Conservation (phyloP, 1,139 yeast genomes). For the Yamadazyma blattariae region DNA sequence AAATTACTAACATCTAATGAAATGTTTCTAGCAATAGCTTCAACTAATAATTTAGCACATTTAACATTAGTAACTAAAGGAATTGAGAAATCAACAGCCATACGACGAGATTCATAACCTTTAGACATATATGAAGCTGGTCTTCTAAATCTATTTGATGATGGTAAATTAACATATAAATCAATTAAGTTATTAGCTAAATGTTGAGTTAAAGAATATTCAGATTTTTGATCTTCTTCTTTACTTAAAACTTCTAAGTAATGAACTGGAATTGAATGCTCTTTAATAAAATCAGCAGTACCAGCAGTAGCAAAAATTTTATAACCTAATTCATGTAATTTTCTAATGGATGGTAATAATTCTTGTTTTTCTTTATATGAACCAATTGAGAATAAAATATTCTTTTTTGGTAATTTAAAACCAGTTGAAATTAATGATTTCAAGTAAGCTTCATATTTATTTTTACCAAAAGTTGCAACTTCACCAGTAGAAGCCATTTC, state of each 20-base stretch:
- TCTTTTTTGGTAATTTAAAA: slow-evolving; percentile 91
- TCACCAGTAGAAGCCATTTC: slow-evolving; percentile 99
- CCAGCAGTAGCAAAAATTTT: slow-evolving; percentile 97
- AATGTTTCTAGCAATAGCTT: slow-evolving; percentile 78
- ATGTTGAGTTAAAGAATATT: slow-evolving; percentile 94
- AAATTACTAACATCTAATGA: slow-evolving; percentile 66
- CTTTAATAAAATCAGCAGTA: slow-evolving; percentile 97
- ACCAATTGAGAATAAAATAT: slow-evolving; percentile 90
- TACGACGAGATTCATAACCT: slow-evolving; percentile 98
- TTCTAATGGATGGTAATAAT: slow-evolving; percentile 81
- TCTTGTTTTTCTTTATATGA: slow-evolving; percentile 97
- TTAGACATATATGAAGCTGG: slow-evolving; percentile 97
- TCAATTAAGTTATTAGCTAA: slow-evolving; percentile 96
- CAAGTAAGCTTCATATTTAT: slow-evolving; percentile 95
- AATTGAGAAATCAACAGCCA: slow-evolving; percentile 98
- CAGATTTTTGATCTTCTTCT: slow-evolving; percentile 80
- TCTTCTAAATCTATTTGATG: slow-evolving; percentile 95
- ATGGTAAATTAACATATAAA: slow-evolving; percentile 93
- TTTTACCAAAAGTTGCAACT: slow-evolving; percentile 95
- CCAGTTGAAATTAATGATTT: slow-evolving; percentile 95
- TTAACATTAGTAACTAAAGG: slow-evolving; percentile 98
- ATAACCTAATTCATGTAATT: slow-evolving; percentile 80
- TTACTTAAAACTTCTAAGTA: slow-evolving; percentile 83
- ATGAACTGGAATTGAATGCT: slow-evolving; percentile 90
- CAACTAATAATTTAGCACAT: slow-evolving; percentile 92